These are phyloP conservation scores for Trypanosomatidae sp. DNA, from an alignment of 208 protist species.

Conservation along the genomic window DNA sequence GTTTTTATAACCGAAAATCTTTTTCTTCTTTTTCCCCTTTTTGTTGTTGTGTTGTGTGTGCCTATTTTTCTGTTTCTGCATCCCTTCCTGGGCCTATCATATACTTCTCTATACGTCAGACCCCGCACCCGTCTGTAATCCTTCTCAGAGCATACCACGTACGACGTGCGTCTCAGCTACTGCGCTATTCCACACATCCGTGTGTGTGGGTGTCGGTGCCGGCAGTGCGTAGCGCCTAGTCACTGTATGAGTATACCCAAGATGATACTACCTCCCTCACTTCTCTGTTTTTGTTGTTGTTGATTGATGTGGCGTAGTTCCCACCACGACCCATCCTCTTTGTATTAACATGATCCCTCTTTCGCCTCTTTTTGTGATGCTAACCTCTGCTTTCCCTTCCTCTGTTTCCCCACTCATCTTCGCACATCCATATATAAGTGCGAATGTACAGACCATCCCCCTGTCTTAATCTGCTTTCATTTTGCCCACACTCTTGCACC, in stretches of 20 bases:
- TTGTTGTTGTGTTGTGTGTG: neutral
- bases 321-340: neutral
- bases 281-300: neutral
- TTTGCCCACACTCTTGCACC: neutral
- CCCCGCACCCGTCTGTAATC: neutral
- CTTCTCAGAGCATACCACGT: neutral
- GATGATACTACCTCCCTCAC: neutral
- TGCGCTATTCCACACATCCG: neutral
- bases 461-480: neutral
- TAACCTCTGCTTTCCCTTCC: neutral
- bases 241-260: neutral
- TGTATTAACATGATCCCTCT: neutral
- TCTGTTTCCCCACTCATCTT: neutral
- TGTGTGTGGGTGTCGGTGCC: neutral
- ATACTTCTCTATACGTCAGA: neutral
- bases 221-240: neutral
- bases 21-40: neutral
- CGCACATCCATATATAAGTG: conserved; percentile 1
- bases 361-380: neutral
- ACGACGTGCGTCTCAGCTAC: neutral
- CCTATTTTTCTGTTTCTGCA: neutral
- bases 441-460: neutral
- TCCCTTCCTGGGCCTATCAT: neutral
- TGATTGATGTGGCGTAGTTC: conserved; percentile 1
- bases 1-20: neutral